Conservation (phyloP, 2,329 filamentous ascomycete genomes). For the Colletotrichum lupini region DNA sequence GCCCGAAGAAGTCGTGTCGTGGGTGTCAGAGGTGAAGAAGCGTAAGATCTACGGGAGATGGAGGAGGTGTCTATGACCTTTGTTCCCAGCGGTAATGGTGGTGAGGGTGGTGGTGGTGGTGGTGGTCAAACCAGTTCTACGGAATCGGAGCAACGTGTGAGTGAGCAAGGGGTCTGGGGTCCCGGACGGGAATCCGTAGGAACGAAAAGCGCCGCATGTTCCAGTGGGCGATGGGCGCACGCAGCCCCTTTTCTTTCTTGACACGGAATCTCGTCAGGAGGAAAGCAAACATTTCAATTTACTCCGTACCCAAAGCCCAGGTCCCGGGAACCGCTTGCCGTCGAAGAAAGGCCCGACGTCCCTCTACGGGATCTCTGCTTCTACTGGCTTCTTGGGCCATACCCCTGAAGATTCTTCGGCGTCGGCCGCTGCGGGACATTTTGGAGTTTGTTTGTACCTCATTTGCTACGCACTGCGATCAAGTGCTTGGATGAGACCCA, state of each 20-base stretch:
- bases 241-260: too few species aligned
- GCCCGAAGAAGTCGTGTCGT: background rate
- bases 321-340: slow-evolving; percentile 8
- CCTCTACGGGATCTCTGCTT: background rate
- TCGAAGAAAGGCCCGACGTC: slow-evolving; percentile 2
- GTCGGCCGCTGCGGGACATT: background rate
- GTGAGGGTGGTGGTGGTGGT: background rate
- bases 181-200: too few species aligned
- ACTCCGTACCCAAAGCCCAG: slow-evolving; percentile 2
- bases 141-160: background rate
- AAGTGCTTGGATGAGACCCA: background rate
- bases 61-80: background rate
- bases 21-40: background rate
- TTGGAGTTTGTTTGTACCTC: background rate
- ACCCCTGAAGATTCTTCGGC: background rate
- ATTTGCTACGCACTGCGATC: background rate
- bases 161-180: background rate
- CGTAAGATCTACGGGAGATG: background rate
- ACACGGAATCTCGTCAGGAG: background rate
- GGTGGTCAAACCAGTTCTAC: background rate
- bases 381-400: background rate
- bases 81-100: too few species aligned
- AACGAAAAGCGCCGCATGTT: too few species aligned
- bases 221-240: background rate
- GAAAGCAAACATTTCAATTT: background rate